Evolutionary conservation across 345 rosid species (phyloP).

Genomic region (Iberis pinnata): DNA sequence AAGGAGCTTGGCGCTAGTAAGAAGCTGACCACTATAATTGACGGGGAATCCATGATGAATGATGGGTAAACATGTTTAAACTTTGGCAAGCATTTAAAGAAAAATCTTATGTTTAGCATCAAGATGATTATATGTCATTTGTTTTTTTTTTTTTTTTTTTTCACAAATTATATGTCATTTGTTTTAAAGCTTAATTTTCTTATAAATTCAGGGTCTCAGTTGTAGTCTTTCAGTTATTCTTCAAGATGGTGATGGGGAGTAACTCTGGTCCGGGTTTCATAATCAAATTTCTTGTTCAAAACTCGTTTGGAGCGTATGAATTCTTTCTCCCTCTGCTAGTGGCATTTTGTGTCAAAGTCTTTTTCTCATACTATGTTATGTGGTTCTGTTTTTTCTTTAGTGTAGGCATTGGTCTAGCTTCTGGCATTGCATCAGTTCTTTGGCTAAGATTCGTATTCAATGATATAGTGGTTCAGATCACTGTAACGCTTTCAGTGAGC

Average conservation of each 20-base stretch:
- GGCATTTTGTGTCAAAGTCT: not conserved
- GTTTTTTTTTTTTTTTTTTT: too few species aligned
- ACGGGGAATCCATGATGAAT: slow-evolving; percentile 96
- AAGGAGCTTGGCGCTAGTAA: slow-evolving; percentile 95
- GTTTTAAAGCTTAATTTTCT: not conserved
- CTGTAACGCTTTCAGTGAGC: slow-evolving; percentile 88
- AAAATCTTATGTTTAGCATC: slow-evolving; percentile 11
- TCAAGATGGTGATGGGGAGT: slow-evolving; percentile 68
- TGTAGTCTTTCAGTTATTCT: slow-evolving; percentile 83
- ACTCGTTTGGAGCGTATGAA: slow-evolving; percentile 81
- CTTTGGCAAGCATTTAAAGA: not conserved
- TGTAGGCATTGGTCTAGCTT: slow-evolving; percentile 82
- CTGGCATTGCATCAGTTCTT: slow-evolving; percentile 74
- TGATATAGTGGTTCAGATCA: slow-evolving; percentile 79
- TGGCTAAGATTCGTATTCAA: slow-evolving; percentile 87
- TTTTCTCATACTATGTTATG: slow-evolving; percentile 20
- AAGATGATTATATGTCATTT: not conserved
- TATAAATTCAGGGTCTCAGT: slow-evolving; percentile 65
- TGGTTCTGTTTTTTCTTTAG: slow-evolving; percentile 36
- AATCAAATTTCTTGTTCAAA: slow-evolving; percentile 59
- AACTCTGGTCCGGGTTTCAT: slow-evolving; percentile 49
- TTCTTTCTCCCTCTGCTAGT: slow-evolving; percentile 12
- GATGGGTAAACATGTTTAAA: slow-evolving; percentile 55
- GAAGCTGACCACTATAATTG: slow-evolving; percentile 80
- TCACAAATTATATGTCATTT: not conserved